Percentiles rank a stretch among this genome's conserved stretches.
phyloP scores from a whole-genome alignment of 306 rosid species.

The Cucurbita argyrosperma region DNA sequence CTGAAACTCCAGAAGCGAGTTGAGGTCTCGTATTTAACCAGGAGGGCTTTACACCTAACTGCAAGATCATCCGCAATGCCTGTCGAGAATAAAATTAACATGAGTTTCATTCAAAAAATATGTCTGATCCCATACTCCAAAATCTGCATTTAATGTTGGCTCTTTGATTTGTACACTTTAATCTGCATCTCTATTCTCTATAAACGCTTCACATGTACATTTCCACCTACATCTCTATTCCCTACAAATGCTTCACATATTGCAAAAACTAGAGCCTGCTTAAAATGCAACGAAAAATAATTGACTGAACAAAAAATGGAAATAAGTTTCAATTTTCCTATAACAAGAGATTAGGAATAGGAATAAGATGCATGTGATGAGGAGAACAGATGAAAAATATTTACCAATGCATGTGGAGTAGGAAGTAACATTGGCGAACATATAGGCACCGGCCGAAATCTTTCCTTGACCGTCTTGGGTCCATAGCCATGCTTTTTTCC shows the following conservation, averaged over 20 bases:
- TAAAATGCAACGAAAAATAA: neutral
- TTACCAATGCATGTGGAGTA: conserved; percentile 92
- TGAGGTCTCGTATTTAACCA: conserved; percentile 89
- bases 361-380: neutral
- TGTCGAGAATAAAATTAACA: conserved; percentile 20
- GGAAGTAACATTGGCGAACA: conserved; percentile 89
- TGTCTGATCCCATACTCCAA: neutral
- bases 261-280: neutral
- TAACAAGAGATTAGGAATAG: neutral
- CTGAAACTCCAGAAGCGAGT: conserved; percentile 60
- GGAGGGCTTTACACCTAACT: conserved; percentile 81
- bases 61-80: conserved; percentile 91
- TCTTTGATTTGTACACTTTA: neutral
- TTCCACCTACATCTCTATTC: neutral
- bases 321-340: neutral
- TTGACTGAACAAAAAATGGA: neutral
- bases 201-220: neutral
- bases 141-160: neutral
- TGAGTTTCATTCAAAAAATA: neutral
- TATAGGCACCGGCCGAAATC: conserved; percentile 89
- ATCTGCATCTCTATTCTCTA: neutral
- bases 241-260: neutral
- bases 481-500: conserved; percentile 40
- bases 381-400: conserved; percentile 12
- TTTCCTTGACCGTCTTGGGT: conserved; percentile 47